A percentile compares a stretch with the other conserved stretches of the same genome.
Conservation (phyloP, 345 rosid genomes). For the Iberis pinnata region DNA sequence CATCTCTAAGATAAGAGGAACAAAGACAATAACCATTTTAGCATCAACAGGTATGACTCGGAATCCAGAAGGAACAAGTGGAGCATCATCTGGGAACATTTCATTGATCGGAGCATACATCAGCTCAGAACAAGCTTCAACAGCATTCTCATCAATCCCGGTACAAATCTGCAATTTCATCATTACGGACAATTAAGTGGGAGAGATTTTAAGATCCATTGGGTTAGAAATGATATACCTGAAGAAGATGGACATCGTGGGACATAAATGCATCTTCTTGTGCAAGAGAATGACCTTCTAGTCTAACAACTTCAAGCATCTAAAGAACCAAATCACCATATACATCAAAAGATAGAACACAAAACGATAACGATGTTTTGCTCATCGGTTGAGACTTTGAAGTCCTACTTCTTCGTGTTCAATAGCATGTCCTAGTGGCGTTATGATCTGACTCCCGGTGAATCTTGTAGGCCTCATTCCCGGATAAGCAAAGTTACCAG, state of each 20-base stretch:
- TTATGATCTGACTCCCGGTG: slow-evolving; percentile 81
- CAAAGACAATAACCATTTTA: slow-evolving; percentile 34
- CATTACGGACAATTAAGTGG: too few relatives aligned
- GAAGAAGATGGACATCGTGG: slow-evolving; percentile 84
- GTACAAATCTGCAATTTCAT: slow-evolving; percentile 51
- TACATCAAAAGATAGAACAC: too few relatives aligned
- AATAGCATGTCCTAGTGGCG: slow-evolving; percentile 85
- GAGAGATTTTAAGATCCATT: too few relatives aligned
- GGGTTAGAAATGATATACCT: slow-evolving; percentile 33
- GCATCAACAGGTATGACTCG: slow-evolving; percentile 84
- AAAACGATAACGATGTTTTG: too few relatives aligned
- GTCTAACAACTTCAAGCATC: slow-evolving; percentile 89
- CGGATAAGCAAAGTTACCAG: slow-evolving; percentile 73
- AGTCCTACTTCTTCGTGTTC: slow-evolving; percentile 82
- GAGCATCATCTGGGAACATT: slow-evolving; percentile 94
- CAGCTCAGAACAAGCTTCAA: slow-evolving; percentile 90
- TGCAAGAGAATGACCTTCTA: slow-evolving; percentile 82
- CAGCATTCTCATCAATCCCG: slow-evolving; percentile 87
- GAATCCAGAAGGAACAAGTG: slow-evolving; percentile 86
- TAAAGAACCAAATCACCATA: slow-evolving; percentile 15
- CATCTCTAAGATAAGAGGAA: not conserved
- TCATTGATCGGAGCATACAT: slow-evolving; percentile 94
- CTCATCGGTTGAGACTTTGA: not conserved
- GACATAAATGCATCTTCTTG: slow-evolving; percentile 78
- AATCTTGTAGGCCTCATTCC: slow-evolving; percentile 73